These are phyloP conservation scores for Eucalyptus fibrosa DNA, from an alignment of 345 rosid genomes.

Conservation along the genomic window DNA sequence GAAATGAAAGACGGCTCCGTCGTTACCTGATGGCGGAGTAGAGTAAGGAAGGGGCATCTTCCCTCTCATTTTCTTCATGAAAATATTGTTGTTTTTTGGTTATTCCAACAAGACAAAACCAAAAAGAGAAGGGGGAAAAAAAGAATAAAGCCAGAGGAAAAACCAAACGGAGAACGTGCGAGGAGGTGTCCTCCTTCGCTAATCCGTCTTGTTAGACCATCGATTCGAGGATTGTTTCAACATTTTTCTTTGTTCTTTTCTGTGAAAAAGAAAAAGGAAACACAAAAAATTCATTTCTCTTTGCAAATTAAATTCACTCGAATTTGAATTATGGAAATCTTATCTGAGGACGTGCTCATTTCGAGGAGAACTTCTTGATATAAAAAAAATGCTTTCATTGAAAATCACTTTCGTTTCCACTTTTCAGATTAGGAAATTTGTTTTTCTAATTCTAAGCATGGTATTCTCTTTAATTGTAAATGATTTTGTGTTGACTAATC, in stretches of 20 bases:
- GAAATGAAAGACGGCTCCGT: no score
- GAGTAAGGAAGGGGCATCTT: no score
- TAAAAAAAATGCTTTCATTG: no score
- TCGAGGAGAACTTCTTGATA: not conserved
- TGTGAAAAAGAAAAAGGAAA: not conserved
- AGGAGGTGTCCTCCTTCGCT: not conserved
- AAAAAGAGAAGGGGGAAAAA: no score
- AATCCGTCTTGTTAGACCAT: not conserved
- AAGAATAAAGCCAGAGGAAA: not conserved
- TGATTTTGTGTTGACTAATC: not conserved
- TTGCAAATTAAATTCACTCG: not conserved
- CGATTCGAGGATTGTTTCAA: not conserved
- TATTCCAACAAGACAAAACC: not conserved
- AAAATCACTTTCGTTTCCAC: not conserved
- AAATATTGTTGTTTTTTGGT: not conserved
- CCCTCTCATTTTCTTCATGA: not conserved
- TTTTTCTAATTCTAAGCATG: not conserved
- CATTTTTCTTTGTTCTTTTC: not conserved
- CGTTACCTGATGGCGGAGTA: no score
- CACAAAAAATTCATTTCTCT: not conserved
- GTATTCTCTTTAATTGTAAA: no score
- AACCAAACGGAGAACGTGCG: not conserved
- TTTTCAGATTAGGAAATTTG: not conserved
- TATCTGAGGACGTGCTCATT: not conserved
- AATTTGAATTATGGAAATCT: no score